Evolutionary conservation across 257 asterid species (phyloP).

Genomic region (Scutellaria galericulata): DNA sequence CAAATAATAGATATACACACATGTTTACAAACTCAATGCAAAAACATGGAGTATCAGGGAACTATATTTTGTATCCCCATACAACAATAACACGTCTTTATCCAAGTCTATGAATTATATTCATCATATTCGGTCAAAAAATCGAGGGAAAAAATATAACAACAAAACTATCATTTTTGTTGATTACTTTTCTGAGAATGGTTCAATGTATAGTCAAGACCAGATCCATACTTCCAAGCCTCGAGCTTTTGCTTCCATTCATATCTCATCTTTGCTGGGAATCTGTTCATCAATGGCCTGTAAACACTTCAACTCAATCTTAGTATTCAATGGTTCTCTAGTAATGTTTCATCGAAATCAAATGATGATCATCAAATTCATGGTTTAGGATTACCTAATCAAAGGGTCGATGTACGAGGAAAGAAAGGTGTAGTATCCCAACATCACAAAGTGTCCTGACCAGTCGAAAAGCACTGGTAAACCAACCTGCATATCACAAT

Average conservation of each 20-base stretch:
- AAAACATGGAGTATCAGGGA: too few relatives aligned
- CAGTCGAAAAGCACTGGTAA: slow-evolving; percentile 81
- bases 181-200: not conserved
- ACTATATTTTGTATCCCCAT: too few relatives aligned
- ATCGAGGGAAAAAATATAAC: too few relatives aligned
- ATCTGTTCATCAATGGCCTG: slow-evolving; percentile 63
- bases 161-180: not conserved
- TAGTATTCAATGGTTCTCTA: not conserved
- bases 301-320: slow-evolving; percentile 2
- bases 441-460: slow-evolving; percentile 84
- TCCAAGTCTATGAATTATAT: too few relatives aligned
- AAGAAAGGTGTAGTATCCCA: slow-evolving; percentile 83
- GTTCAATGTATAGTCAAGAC: slow-evolving; percentile 73
- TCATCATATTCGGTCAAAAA: too few relatives aligned
- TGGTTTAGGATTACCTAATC: slow-evolving; percentile 55
- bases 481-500: slow-evolving; percentile 66
- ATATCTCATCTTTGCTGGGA: slow-evolving; percentile 66
- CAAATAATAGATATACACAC: too few relatives aligned
- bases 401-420: slow-evolving; percentile 71
- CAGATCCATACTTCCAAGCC: slow-evolving; percentile 98
- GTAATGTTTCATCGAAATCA: not conserved
- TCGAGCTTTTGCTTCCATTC: slow-evolving; percentile 81
- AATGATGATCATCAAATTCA: not conserved
- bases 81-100: too few relatives aligned
- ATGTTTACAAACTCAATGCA: too few relatives aligned